Percentiles rank a stretch among this genome's conserved stretches.
Conservation (phyloP, 2,329 filamentous ascomycete genomes). For the Rhynchosporium agropyri region DNA sequence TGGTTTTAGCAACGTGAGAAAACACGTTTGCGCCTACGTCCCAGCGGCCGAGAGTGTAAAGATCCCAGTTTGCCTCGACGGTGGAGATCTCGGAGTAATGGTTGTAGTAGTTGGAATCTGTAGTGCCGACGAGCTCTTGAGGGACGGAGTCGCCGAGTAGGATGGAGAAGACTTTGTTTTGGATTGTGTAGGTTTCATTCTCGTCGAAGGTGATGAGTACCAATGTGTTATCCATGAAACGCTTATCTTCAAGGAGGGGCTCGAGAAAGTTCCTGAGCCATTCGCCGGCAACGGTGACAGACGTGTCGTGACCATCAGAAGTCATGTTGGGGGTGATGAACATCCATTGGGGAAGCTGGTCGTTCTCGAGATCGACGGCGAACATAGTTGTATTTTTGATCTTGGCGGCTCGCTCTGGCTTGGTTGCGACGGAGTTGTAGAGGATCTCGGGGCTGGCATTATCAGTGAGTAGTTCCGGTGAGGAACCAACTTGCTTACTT, state of each 20-base stretch:
- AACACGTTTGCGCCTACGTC: slow-evolving; percentile 76
- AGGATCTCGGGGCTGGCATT: slow-evolving; percentile 53
- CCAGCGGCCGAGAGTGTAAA: slow-evolving; percentile 70
- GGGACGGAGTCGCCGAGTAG: slow-evolving; percentile 77
- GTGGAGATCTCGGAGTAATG: slow-evolving; percentile 73
- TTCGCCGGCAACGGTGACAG: slow-evolving; percentile 66
- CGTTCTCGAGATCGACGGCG: slow-evolving; percentile 63
- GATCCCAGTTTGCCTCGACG: slow-evolving; percentile 67
- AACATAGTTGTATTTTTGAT: slow-evolving; percentile 77
- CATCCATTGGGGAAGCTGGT: slow-evolving; percentile 68
- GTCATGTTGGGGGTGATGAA: slow-evolving; percentile 67
- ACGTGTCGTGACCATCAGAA: slow-evolving; percentile 74
- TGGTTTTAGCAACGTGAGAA: slow-evolving; percentile 60
- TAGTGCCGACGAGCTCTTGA: slow-evolving; percentile 63
- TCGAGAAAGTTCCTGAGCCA: slow-evolving; percentile 72
- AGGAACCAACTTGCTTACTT: slow-evolving; percentile 52
- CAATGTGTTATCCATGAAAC: slow-evolving; percentile 77
- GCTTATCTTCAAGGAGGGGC: slow-evolving; percentile 67
- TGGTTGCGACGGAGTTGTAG: slow-evolving; percentile 65
- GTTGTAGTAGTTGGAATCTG: slow-evolving; percentile 70
- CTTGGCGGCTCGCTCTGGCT: slow-evolving; percentile 60
- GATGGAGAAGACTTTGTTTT: slow-evolving; percentile 71
- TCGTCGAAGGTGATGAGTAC: slow-evolving; percentile 81
- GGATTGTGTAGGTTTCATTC: slow-evolving; percentile 66
- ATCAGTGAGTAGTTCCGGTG: neutral